Conservation (phyloP, 257 asterid species). For the Echites panduratus region DNA sequence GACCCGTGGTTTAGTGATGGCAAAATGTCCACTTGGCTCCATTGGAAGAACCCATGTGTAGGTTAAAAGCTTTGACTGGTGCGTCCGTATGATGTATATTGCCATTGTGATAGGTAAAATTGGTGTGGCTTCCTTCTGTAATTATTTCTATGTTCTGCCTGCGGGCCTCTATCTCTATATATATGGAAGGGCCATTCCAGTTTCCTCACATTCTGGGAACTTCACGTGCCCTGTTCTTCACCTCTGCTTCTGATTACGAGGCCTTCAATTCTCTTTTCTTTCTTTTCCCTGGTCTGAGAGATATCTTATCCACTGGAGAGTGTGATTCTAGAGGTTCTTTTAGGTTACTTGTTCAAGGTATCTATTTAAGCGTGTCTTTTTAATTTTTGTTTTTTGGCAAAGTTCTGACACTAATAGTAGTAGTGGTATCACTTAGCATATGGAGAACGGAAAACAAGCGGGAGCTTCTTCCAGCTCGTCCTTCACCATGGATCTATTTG, state of each 20-base stretch:
- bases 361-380: background rate
- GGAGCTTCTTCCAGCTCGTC: slow-evolving; percentile 39
- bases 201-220: slow-evolving; percentile 17
- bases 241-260: background rate
- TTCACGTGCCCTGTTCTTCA: slow-evolving; percentile 19
- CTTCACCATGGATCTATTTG: slow-evolving; percentile 58
- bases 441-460: slow-evolving; percentile 62
- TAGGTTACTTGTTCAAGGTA: slow-evolving; percentile 2
- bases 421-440: background rate
- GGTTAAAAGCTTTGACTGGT: slow-evolving; percentile 1
- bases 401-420: too few species aligned
- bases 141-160: background rate
- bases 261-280: background rate
- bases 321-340: background rate
- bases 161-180: slow-evolving; percentile 17
- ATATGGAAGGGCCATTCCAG: slow-evolving; percentile 10
- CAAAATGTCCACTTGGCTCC: slow-evolving; percentile 25
- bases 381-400: background rate
- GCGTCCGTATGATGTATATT: background rate
- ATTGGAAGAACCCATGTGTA: slow-evolving; percentile 14
- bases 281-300: background rate
- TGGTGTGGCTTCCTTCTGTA: background rate
- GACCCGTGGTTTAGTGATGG: slow-evolving; percentile 15
- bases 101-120: background rate
- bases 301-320: slow-evolving; percentile 15